These are phyloP conservation scores for Vigna trinervia DNA, from an alignment of 306 rosid genomes.

Conservation along the genomic window DNA sequence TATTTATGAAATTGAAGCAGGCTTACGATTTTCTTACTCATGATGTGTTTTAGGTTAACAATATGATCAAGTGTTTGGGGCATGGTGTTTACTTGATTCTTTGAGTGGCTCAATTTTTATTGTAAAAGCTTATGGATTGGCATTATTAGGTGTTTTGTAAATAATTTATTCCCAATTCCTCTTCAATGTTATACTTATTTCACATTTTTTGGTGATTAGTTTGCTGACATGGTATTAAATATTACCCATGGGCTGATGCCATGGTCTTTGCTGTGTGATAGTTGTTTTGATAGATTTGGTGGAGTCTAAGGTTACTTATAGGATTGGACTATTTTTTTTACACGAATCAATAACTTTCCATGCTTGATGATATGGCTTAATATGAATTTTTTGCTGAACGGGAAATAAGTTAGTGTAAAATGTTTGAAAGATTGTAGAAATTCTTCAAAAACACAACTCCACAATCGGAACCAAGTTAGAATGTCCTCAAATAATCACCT, in stretches of 20 bases:
- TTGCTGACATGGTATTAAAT: background rate
- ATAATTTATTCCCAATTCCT: background rate
- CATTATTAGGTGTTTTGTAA: conserved; percentile 21
- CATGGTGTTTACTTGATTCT: background rate
- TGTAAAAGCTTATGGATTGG: background rate
- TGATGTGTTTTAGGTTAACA: background rate
- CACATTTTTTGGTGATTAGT: background rate
- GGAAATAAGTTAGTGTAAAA: background rate
- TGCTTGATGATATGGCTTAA: background rate
- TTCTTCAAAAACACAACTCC: conserved; percentile 2
- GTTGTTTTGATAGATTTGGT: conserved; percentile 8
- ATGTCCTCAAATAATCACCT: background rate
- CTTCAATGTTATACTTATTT: background rate
- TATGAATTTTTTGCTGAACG: background rate
- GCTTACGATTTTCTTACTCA: conserved; percentile 6
- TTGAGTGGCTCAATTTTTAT: background rate
- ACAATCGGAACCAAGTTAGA: background rate
- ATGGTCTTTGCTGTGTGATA: background rate
- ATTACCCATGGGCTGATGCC: conserved; percentile 1
- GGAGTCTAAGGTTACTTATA: background rate
- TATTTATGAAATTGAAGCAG: background rate
- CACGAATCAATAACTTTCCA: background rate
- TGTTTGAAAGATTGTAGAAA: background rate
- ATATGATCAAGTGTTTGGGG: background rate
- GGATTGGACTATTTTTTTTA: background rate